These are phyloP conservation scores for Paramyrothecium sp. DNA, from an alignment of 2,329 filamentous ascomycete genomes.

Conservation along the genomic window DNA sequence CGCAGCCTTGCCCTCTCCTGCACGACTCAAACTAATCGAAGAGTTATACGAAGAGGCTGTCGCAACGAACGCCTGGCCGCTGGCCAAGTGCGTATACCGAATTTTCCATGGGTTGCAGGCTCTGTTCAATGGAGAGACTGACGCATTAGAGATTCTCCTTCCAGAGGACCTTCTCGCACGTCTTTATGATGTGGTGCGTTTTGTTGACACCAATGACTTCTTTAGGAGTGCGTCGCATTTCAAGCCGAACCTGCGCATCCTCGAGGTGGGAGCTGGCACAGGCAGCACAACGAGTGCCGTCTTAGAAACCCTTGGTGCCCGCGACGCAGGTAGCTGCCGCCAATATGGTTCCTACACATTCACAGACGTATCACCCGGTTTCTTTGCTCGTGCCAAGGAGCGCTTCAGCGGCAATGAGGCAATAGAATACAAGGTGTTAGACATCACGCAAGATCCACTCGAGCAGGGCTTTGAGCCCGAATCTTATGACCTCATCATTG, in stretches of 20 bases:
- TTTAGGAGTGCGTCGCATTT: background rate
- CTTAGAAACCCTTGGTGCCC: background rate
- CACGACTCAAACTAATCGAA: too few relatives aligned
- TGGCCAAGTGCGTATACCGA: too few relatives aligned
- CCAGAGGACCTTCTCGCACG: background rate
- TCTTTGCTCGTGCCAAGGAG: conserved; percentile 20
- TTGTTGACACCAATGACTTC: background rate
- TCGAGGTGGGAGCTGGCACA: background rate
- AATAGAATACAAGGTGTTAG: background rate
- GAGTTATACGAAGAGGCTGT: too few relatives aligned
- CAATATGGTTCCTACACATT: conserved; percentile 25
- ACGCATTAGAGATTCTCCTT: background rate
- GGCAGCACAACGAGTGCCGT: background rate
- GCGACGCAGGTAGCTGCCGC: background rate
- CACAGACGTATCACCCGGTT: conserved; percentile 33
- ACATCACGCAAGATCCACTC: background rate
- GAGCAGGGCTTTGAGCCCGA: background rate
- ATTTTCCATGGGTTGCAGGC: too few relatives aligned
- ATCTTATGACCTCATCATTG: background rate
- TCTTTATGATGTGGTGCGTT: background rate
- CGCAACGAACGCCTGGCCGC: too few relatives aligned
- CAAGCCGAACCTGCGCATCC: background rate
- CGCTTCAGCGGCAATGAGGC: conserved; percentile 6
- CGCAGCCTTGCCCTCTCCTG: too few relatives aligned
- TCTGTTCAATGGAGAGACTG: background rate